Evolutionary conservation across 2,329 filamentous ascomycete species (phyloP).

Genomic region (Geosmithia putterillii): DNA sequence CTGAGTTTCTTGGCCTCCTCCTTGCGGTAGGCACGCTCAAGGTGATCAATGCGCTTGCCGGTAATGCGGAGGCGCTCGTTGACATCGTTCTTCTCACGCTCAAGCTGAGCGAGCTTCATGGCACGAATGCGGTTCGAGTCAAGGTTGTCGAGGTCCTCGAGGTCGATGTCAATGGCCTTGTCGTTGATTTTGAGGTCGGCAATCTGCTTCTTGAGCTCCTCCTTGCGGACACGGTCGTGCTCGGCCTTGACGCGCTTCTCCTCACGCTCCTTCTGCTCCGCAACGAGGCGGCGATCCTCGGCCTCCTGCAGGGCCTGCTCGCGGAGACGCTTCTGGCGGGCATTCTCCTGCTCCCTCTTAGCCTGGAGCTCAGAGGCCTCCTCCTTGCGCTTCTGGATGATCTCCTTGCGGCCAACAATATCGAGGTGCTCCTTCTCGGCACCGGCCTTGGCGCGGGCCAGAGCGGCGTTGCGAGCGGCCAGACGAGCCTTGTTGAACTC

Average conservation of each 20-base stretch:
- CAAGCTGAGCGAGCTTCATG: conserved; percentile 89
- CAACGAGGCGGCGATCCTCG: conserved; percentile 77
- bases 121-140: conserved; percentile 84
- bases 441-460: conserved; percentile 72
- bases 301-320: conserved; percentile 83
- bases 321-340: conserved; percentile 72
- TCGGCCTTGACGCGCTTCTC: conserved; percentile 76
- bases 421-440: conserved; percentile 87
- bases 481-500: conserved; percentile 72
- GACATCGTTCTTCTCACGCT: conserved; percentile 96
- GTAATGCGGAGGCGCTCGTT: conserved; percentile 84
- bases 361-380: conserved; percentile 82
- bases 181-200: conserved; percentile 82
- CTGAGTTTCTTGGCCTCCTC: conserved; percentile 89
- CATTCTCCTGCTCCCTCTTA: conserved; percentile 84
- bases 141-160: conserved; percentile 72
- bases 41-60: conserved; percentile 89
- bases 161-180: conserved; percentile 63
- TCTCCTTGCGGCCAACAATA: conserved; percentile 70
- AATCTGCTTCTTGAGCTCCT: conserved; percentile 87
- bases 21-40: conserved; percentile 92
- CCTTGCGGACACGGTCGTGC: conserved; percentile 78
- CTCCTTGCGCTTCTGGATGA: conserved; percentile 96
- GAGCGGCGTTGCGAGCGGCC: conserved; percentile 66
- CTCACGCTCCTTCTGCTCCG: conserved; percentile 86